These are phyloP conservation scores for Geotrichum europaeum DNA, from an alignment of 1,139 yeast species.

Conservation along the genomic window DNA sequence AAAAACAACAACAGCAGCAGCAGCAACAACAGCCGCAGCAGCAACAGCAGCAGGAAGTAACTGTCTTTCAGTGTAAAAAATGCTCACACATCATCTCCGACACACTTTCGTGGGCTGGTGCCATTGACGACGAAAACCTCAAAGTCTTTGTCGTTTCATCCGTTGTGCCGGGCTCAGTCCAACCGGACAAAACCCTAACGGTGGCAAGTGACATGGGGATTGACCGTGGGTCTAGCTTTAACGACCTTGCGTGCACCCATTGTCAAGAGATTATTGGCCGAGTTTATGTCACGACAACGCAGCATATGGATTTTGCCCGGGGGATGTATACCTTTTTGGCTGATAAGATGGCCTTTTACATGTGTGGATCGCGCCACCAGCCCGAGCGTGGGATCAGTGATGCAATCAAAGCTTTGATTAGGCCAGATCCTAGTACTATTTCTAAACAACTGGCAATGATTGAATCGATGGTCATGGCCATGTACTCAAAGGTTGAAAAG, in stretches of 20 bases:
- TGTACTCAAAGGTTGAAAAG: constrained; percentile 2
- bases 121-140: constrained; percentile 9
- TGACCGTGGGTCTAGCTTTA: constrained; percentile 13
- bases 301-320: constrained; percentile 15
- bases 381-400: constrained; percentile 1
- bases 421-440: constrained; percentile 9
- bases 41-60: not conserved
- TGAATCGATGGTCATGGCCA: constrained; percentile 11
- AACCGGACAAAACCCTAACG: not conserved
- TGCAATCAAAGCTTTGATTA: constrained; percentile 5
- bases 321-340: constrained; percentile 8
- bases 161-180: constrained; percentile 12
- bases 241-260: constrained; percentile 4
- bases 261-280: constrained; percentile 11
- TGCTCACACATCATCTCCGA: constrained; percentile 14
- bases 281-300: constrained; percentile 12
- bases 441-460: constrained; percentile 15
- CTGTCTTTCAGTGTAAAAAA: constrained; percentile 14
- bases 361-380: constrained; percentile 1
- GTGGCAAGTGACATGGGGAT: not conserved
- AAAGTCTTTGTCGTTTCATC: constrained; percentile 9
- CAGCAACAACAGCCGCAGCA: not conserved
- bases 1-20: not conserved
- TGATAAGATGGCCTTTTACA: constrained; percentile 10
- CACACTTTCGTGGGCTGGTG: constrained; percentile 11